These are phyloP conservation scores for Pseudogymnoascus sp. DNA, from an alignment of 2,329 filamentous ascomycete species.

Conservation along the genomic window DNA sequence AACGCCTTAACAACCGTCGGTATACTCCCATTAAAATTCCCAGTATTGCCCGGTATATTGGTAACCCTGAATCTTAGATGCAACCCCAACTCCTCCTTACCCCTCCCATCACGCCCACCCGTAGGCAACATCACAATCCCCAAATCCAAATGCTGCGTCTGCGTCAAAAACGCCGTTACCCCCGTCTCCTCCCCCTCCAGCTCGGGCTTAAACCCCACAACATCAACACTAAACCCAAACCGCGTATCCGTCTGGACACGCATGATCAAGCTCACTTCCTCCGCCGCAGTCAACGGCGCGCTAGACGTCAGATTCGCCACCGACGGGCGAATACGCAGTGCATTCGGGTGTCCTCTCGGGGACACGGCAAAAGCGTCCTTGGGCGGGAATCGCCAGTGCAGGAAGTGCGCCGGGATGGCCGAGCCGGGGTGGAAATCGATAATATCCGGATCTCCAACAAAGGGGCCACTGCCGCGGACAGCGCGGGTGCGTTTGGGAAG, in stretches of 20 bases:
- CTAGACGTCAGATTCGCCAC: constrained; percentile 47
- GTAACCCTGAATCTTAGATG: neutral
- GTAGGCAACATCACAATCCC: constrained; percentile 26
- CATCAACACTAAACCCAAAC: constrained; percentile 43
- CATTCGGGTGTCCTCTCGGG: constrained; percentile 34
- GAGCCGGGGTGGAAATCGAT: constrained; percentile 40
- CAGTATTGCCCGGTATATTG: constrained; percentile 14
- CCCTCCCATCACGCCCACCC: neutral
- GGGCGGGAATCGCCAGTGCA: constrained; percentile 48
- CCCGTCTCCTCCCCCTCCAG: constrained; percentile 42
- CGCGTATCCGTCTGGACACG: constrained; percentile 48
- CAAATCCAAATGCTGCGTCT: constrained; percentile 46
- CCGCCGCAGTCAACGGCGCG: constrained; percentile 41
- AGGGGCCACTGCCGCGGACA: constrained; percentile 36
- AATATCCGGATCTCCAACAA: constrained; percentile 36
- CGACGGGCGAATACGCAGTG: constrained; percentile 42
- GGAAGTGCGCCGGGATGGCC: constrained; percentile 45
- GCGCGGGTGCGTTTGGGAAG: constrained; percentile 31
- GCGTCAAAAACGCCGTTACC: constrained; percentile 45
- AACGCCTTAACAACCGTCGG: constrained; percentile 34
- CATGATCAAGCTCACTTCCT: constrained; percentile 46
- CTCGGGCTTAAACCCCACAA: constrained; percentile 35
- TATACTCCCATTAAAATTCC: constrained; percentile 35
- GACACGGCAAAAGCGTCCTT: constrained; percentile 40
- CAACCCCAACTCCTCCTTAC: neutral